Base-by-base conservation (phyloP, 164 flowering plant species). In the Magnolia sinica region DNA sequence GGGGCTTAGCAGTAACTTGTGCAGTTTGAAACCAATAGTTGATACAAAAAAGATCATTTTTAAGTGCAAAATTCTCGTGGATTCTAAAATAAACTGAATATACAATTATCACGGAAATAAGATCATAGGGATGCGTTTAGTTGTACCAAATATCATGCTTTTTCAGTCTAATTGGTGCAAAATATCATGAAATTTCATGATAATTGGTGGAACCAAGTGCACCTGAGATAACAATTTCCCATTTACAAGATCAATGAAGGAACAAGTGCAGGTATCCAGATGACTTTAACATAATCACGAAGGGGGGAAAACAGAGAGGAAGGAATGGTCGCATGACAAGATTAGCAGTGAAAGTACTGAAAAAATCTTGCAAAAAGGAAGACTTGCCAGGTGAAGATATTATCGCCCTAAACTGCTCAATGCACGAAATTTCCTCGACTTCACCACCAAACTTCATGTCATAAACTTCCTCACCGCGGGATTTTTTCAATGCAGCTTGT, bases 401-500 rank as follows among this genome's bases (percentile, higher is more conserved):
- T 27, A 85, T 91, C 50, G 90, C 91, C 79, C 77, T 87, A 81
- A 95, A 89, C 77, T 89, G 97, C 72, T 91, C 96, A 51, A 86
- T 76, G 61, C 84, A 83, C 6, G 85, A 83, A 7, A 95, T 81
- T 74, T 85, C 89, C 84, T 95, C 97, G 24, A 95, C 97, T 80
- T 91, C 98, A 58, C 98, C 96, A 68, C 98, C 96, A 76, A 92
- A 93, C 74, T 89, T 89, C 95, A 93, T 80, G 76, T 91, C 90
- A 51, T 75, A 68, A 55, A 91, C 90, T 20, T 95, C 96, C 78
- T 92, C 97, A 14, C 93, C 97, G 8, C 91, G 91, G 7, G 91
- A 92, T 83, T 92, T 93, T 83, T 82, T 91, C 83, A 92, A 76
- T 63, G 94, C 91, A 75, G 89, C 91, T 86, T 91, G 94, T 0